These are phyloP conservation scores for Carallia brachiata DNA, from an alignment of 345 rosid genomes.

Conservation along the genomic window DNA sequence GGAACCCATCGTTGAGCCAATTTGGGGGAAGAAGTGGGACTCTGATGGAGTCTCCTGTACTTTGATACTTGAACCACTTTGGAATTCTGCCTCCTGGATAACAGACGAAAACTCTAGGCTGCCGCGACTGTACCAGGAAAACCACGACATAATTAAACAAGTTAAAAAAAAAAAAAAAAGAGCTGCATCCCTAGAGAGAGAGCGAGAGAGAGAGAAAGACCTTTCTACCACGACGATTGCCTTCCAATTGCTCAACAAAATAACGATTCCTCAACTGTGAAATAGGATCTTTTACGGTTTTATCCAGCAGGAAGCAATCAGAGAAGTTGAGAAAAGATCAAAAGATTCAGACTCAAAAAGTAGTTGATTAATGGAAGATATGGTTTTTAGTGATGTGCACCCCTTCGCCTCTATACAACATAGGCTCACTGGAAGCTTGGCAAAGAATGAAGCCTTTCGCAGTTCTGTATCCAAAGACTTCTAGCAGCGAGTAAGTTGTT, in stretches of 20 bases:
- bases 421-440: constrained; percentile 9
- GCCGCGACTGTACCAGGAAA: neutral
- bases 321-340: accelerated
- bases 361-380: neutral
- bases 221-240: no score
- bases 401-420: neutral
- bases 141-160: no score
- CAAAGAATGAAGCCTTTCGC: constrained; percentile 2
- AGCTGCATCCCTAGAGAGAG: neutral
- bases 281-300: neutral
- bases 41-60: neutral
- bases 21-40: neutral
- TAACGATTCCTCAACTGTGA: neutral
- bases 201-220: neutral
- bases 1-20: neutral
- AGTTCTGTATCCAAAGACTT: neutral
- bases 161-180: neutral
- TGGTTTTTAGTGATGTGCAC: neutral
- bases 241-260: no score
- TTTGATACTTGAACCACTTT: neutral
- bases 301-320: neutral
- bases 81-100: constrained; percentile 2
- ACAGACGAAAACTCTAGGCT: neutral
- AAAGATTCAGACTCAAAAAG: neutral
- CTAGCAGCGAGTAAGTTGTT: neutral